Evolutionary conservation across 805 yeast species (phyloP).

Genomic region (Starmerella apis): DNA sequence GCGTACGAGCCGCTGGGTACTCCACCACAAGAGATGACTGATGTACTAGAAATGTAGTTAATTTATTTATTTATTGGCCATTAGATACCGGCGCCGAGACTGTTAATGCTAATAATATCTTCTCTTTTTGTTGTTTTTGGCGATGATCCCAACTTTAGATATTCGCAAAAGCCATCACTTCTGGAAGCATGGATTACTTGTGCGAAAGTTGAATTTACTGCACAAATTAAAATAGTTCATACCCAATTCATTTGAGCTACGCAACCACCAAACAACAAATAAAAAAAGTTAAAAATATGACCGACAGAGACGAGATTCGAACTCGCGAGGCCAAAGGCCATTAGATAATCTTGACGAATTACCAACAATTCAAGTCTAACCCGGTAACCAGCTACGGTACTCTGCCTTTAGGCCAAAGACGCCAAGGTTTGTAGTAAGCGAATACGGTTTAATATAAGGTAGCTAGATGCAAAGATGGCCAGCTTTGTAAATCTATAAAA

Average conservation of each 20-base stretch:
- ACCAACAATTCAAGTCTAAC: conserved; percentile 34
- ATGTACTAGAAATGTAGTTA: conserved; percentile 15
- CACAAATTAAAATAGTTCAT: too few relatives aligned
- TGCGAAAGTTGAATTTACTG: background rate
- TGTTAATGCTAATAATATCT: too few relatives aligned
- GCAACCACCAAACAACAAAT: background rate
- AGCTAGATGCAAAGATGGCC: background rate
- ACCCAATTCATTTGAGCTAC: background rate
- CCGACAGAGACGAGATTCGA: conserved; percentile 38
- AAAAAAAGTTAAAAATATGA: conserved; percentile 23
- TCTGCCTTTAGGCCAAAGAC: conserved; percentile 27
- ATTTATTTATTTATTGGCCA: conserved; percentile 10
- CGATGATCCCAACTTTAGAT: too few relatives aligned
- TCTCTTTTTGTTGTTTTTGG: too few relatives aligned
- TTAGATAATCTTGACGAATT: conserved; percentile 26
- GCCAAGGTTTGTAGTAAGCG: conserved; percentile 6
- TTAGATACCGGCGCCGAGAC: background rate
- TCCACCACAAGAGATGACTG: conserved; percentile 11
- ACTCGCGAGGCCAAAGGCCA: conserved; percentile 37
- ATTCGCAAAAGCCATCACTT: too few relatives aligned
- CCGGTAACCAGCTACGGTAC: conserved; percentile 39
- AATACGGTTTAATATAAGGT: background rate
- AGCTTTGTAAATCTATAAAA: too few relatives aligned
- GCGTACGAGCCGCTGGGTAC: conserved; percentile 8
- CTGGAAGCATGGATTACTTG: too few relatives aligned